Evolutionary conservation across 495 filamentous ascomycete genomes (phyloP).

Genomic region (Hypoxylon fuscum): DNA sequence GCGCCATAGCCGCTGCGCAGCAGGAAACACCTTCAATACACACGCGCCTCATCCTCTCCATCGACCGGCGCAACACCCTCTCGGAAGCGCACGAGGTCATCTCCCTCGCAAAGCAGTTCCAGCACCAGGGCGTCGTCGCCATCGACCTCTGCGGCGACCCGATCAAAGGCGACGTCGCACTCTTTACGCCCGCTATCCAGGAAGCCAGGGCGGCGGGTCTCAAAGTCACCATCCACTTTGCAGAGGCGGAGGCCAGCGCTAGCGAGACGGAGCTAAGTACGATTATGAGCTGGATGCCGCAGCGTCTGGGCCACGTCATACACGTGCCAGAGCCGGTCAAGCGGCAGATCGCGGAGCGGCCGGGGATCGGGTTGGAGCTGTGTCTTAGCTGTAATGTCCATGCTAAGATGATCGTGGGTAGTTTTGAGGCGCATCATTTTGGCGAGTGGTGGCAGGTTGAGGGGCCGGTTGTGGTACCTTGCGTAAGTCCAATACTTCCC

Average conservation of each 20-base stretch:
- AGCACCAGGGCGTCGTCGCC: slow-evolving; percentile 69
- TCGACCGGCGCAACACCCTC: slow-evolving; percentile 72
- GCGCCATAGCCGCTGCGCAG: slow-evolving; percentile 62
- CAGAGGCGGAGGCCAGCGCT: slow-evolving; percentile 66
- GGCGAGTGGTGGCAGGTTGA: slow-evolving; percentile 65
- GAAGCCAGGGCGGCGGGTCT: slow-evolving; percentile 63
- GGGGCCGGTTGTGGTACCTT: slow-evolving; percentile 47
- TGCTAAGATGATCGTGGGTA: slow-evolving; percentile 73
- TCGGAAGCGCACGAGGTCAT: slow-evolving; percentile 68
- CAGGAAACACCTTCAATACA: slow-evolving; percentile 30
- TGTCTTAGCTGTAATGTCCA: slow-evolving; percentile 85
- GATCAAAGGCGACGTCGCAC: slow-evolving; percentile 63
- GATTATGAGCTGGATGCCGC: slow-evolving; percentile 71
- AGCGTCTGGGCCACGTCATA: slow-evolving; percentile 82
- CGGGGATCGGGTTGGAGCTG: slow-evolving; percentile 72
- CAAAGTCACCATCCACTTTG: slow-evolving; percentile 80
- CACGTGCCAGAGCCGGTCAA: slow-evolving; percentile 69
- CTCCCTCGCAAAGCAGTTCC: slow-evolving; percentile 67
- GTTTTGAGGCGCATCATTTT: slow-evolving; percentile 77
- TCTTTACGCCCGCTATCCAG: slow-evolving; percentile 65
- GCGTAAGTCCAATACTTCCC: slow-evolving; percentile 46
- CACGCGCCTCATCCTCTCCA: slow-evolving; percentile 71
- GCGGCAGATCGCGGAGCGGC: slow-evolving; percentile 60
- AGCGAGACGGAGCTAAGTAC: slow-evolving; percentile 65
- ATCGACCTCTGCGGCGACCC: slow-evolving; percentile 87